Evolutionary conservation across 2,329 filamentous ascomycete genomes (phyloP).

Genomic region (Alternaria sp.): DNA sequence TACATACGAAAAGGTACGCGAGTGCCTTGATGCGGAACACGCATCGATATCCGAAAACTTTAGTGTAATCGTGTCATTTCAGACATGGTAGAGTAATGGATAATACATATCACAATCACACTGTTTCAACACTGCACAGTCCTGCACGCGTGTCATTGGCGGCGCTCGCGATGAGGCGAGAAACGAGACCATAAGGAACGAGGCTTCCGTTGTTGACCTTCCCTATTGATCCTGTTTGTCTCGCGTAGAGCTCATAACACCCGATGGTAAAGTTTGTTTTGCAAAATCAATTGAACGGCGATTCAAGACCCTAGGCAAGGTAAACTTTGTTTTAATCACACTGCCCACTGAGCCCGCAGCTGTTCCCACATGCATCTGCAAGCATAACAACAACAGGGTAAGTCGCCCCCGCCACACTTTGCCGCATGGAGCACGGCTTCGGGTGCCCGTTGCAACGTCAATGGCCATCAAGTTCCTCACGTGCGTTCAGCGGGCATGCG

Average conservation of each 20-base stretch:
- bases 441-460: constrained; percentile 15
- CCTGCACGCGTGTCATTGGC: constrained; percentile 4
- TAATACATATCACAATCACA: constrained; percentile 10
- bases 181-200: background rate
- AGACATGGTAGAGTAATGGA: constrained; percentile 14
- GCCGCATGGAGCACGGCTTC: constrained; percentile 15
- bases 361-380: constrained; percentile 23
- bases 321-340: constrained; percentile 27
- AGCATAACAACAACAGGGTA: constrained; percentile 17
- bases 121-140: background rate
- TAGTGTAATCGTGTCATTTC: constrained; percentile 15
- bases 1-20: constrained; percentile 10
- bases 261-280: constrained; percentile 16
- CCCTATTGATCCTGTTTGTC: constrained; percentile 1
- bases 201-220: constrained; percentile 2
- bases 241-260: constrained; percentile 1
- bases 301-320: constrained; percentile 13
- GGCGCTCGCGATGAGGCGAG: constrained; percentile 5
- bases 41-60: constrained; percentile 16
- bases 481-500: constrained; percentile 12
- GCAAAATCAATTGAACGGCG: constrained; percentile 7
- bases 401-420: constrained; percentile 23
- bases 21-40: constrained; percentile 9
- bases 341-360: constrained; percentile 10
- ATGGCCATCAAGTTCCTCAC: constrained; percentile 13